Evolutionary conservation across 192 early-diverging fungal genomes (phyloP).

Genomic region (Diversispora epigaea): DNA sequence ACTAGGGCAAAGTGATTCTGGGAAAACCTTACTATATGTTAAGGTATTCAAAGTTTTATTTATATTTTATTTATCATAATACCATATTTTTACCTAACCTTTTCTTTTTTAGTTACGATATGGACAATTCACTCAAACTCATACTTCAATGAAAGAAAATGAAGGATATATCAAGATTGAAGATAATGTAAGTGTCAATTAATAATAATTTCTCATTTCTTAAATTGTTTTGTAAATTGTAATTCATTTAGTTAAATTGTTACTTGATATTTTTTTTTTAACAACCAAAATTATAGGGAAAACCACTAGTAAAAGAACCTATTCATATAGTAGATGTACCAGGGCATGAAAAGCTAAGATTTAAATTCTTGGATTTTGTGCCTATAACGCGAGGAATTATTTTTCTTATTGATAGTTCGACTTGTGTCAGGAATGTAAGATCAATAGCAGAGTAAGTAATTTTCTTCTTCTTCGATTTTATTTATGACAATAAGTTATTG

Average conservation of each 20-base stretch:
- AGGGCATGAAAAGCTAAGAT: conserved; percentile 82
- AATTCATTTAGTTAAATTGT: no score
- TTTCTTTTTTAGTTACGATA: conserved; percentile 33
- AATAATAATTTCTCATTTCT: no score
- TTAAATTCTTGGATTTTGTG: conserved; percentile 69
- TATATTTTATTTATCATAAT: background rate
- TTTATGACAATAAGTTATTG: background rate
- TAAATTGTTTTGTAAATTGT: no score
- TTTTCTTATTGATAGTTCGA: conserved; percentile 78
- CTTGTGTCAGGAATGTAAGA: conserved; percentile 52
- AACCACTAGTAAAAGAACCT: conserved; percentile 35
- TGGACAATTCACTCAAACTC: conserved; percentile 49
- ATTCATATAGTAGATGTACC: conserved; percentile 79
- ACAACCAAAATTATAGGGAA: background rate
- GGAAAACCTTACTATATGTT: conserved; percentile 23
- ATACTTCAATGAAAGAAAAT: conserved; percentile 74
- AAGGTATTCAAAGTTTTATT: conserved; percentile 9
- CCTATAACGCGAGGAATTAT: conserved; percentile 67
- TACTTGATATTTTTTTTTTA: background rate
- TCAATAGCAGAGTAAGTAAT: conserved; percentile 61
- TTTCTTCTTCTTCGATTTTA: background rate
- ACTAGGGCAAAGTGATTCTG: conserved; percentile 20
- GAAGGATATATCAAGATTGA: conserved; percentile 52
- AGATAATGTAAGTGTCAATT: conserved; percentile 33
- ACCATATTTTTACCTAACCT: background rate